These are phyloP conservation scores for Apiospora marii DNA, from an alignment of 2,329 filamentous ascomycete genomes.

Conservation along the genomic window DNA sequence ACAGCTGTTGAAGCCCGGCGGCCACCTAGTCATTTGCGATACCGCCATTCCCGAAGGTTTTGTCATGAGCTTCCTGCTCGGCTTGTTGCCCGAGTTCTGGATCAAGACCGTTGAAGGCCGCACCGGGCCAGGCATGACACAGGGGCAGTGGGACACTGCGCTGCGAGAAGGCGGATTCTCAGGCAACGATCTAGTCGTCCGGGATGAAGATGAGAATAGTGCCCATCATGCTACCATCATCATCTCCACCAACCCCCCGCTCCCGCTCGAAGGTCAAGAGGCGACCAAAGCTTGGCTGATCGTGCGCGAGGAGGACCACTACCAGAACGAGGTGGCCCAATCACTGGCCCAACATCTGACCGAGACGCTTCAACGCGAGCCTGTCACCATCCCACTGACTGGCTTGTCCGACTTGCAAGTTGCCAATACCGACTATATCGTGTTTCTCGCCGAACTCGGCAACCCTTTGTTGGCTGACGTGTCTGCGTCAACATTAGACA, in stretches of 20 bases:
- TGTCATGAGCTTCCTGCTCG: constrained; percentile 21
- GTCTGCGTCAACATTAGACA: not conserved
- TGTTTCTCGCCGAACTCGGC: constrained; percentile 23
- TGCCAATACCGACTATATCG: not conserved
- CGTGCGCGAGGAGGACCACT: not conserved
- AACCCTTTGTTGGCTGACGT: not conserved
- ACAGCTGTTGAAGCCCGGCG: not conserved
- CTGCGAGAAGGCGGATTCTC: constrained; percentile 27
- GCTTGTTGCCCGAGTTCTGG: constrained; percentile 26
- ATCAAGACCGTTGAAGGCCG: not conserved
- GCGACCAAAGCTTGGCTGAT: not conserved
- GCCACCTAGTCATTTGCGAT: constrained; percentile 13
- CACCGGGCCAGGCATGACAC: constrained; percentile 10
- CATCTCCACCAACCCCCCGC: not conserved
- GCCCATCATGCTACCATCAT: constrained; percentile 23
- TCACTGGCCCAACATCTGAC: not conserved
- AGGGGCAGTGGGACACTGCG: constrained; percentile 25
- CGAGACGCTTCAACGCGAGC: not conserved
- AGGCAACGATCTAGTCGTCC: constrained; percentile 28
- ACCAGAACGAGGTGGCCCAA: constrained; percentile 4
- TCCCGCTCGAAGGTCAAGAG: not conserved
- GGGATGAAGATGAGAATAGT: constrained; percentile 18
- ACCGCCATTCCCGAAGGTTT: not conserved
- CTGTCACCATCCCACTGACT: not conserved
- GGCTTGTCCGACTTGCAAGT: not conserved